Evolutionary conservation across 257 asterid genomes (phyloP).

Genomic region (Solanum lycopersicoides): DNA sequence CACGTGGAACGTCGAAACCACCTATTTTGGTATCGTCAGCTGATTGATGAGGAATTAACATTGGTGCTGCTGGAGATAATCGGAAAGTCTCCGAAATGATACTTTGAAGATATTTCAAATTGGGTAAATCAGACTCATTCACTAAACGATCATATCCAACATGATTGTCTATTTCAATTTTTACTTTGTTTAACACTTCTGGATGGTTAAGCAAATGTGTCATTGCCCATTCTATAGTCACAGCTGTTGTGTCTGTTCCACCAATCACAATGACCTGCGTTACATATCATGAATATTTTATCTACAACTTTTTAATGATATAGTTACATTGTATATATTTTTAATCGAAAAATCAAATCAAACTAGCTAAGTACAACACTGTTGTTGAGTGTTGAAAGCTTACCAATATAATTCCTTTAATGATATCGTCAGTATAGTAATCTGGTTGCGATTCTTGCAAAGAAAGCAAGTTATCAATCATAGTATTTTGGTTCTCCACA

Average conservation of each 20-base stretch:
- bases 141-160: constrained; percentile 1
- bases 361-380: too few species aligned
- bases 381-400: neutral
- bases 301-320: neutral
- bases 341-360: neutral
- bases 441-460: constrained; percentile 17
- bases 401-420: constrained; percentile 17
- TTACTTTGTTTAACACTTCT: neutral
- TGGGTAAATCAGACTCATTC: constrained; percentile 4
- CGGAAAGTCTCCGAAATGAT: constrained; percentile 8
- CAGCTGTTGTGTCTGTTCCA: constrained; percentile 15
- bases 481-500: neutral
- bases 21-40: neutral
- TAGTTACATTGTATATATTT: neutral
- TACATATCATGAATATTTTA: neutral
- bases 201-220: constrained; percentile 6
- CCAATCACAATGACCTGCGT: constrained; percentile 1
- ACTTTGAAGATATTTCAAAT: constrained; percentile 2
- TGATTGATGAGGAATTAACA: constrained; percentile 9
- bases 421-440: constrained; percentile 12
- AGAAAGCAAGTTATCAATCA: constrained; percentile 19
- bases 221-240: constrained; percentile 20
- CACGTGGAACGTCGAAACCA: constrained; percentile 9
- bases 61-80: constrained; percentile 7
- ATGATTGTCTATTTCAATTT: constrained; percentile 3